Evolutionary conservation across 148 eudicot species (phyloP).

Genomic region (Rheum nobile): DNA sequence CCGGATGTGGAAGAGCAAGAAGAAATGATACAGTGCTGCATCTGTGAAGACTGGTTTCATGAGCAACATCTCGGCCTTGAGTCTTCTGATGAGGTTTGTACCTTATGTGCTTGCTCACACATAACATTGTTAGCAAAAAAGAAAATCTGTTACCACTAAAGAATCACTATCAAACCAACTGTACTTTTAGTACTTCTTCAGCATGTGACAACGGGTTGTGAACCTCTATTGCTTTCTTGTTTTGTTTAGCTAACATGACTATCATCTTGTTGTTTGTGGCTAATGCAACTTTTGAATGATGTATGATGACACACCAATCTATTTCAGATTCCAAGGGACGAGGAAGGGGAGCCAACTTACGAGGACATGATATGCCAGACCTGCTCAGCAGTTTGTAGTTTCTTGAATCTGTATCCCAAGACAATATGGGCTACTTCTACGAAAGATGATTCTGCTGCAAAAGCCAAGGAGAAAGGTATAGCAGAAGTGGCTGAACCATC

Average conservation of each 20-base stretch:
- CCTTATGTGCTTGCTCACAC: slow-evolving; percentile 8
- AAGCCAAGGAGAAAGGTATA: slow-evolving; percentile 39
- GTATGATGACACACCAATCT: background rate
- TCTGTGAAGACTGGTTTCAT: slow-evolving; percentile 99
- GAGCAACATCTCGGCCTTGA: slow-evolving; percentile 83
- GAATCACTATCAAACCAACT: background rate
- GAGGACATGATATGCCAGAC: slow-evolving; percentile 80
- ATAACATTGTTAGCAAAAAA: background rate
- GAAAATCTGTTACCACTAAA: background rate
- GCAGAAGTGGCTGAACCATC: slow-evolving; percentile 31
- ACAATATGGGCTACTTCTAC: slow-evolving; percentile 36
- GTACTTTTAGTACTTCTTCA: background rate
- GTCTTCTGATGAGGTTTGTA: slow-evolving; percentile 62
- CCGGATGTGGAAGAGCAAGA: slow-evolving; percentile 79
- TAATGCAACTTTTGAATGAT: background rate
- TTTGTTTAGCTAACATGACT: background rate
- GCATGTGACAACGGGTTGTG: background rate
- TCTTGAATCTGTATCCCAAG: slow-evolving; percentile 62
- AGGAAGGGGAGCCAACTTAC: slow-evolving; percentile 73
- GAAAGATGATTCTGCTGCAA: slow-evolving; percentile 24
- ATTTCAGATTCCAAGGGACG: slow-evolving; percentile 76
- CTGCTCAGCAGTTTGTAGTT: slow-evolving; percentile 57
- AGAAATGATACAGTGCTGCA: slow-evolving; percentile 89
- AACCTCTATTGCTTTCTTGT: background rate
- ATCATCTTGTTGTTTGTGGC: background rate